Base-by-base conservation (phyloP, 1,284 basidiomycete species). In the Mycena citricolor region DNA sequence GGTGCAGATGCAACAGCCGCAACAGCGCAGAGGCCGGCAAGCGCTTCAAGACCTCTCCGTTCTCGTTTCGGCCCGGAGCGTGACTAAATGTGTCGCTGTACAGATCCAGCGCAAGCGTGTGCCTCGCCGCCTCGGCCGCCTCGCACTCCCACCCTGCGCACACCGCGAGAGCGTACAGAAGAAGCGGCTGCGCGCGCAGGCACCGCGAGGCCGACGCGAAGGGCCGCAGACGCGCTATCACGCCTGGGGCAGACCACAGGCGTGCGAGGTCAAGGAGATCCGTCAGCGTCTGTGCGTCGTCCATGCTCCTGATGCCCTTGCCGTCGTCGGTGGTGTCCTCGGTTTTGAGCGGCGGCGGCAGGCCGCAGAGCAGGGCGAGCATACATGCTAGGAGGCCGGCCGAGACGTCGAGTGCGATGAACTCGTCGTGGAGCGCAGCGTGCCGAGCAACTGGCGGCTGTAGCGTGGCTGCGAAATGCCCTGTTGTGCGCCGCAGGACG, bases 121-220 rank as follows among this genome's bases (percentile, higher is more conserved):
- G 29, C 22, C 46, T 39, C 32, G 40, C 39, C 24, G 45, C 52
- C 6, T 34, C 10, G 8, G 13, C 32, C 25, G 39, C 49, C 22
- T 48, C 46, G 5, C 38, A 37, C 8, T 13, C 24, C 72, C 73
- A 76, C 21, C 63, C 67, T 45, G 69, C 71, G 44, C 70, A 68
- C 35, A 56, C 61, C 1, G 73, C 67, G 7, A 74, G 54, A 10
- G 60, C 60, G 49, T 71, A 76, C 16, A 72, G 54, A 29, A 64
- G 62, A 32, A 76, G 50, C 3, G 74, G 67, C 39, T 71, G 58
- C n/a, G 47, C 47, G 22, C 2, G 24, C 23, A 5, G 60, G 43
- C n/a, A n/a, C n/a, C n/a, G n/a, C n/a, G n/a, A n/a, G n/a, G n/a
- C n/a, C n/a, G n/a, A n/a, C n/a, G n/a, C n/a, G n/a, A n/a, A n/a